Evolutionary conservation across 228 moss, liverwort and hornwort species (phyloP).

Genomic region (Sphagnum fallax): DNA sequence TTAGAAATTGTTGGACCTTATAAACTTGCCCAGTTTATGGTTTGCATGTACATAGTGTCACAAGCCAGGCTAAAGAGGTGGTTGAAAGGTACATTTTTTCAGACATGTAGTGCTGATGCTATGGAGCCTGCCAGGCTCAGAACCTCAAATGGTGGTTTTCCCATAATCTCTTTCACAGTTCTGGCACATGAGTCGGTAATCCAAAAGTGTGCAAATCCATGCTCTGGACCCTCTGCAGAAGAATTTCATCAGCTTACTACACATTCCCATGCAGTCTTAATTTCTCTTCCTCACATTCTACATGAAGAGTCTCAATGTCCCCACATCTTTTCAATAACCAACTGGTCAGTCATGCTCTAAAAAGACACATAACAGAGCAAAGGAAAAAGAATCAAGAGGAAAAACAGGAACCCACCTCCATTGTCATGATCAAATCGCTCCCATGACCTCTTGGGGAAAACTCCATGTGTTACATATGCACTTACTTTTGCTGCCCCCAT

Average conservation of each 20-base stretch:
- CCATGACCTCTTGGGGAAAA: slow-evolving; percentile 91
- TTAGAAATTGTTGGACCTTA: no score
- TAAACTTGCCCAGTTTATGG: no score
- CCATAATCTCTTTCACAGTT: slow-evolving; percentile 81
- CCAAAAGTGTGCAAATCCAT: slow-evolving; percentile 89
- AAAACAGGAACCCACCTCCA: slow-evolving; percentile 33
- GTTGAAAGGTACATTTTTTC: not conserved
- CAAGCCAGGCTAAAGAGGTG: no score
- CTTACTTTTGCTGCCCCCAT: slow-evolving; percentile 92
- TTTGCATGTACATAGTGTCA: no score
- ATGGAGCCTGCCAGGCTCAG: slow-evolving; percentile 93
- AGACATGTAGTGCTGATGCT: slow-evolving; percentile 88
- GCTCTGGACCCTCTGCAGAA: slow-evolving; percentile 41
- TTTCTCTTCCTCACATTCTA: no score
- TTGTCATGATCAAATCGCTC: slow-evolving; percentile 72
- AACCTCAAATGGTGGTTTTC: slow-evolving; percentile 75
- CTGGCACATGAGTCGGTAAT: slow-evolving; percentile 82
- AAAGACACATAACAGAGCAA: no score
- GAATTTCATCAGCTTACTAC: no score
- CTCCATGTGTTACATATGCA: slow-evolving; percentile 96
- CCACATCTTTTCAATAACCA: no score
- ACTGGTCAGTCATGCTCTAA: no score
- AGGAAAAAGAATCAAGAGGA: no score
- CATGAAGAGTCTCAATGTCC: no score
- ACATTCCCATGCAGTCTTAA: no score